These are phyloP conservation scores for Pichia sp. DNA, from an alignment of 1,139 yeast genomes.

Conservation along the genomic window DNA sequence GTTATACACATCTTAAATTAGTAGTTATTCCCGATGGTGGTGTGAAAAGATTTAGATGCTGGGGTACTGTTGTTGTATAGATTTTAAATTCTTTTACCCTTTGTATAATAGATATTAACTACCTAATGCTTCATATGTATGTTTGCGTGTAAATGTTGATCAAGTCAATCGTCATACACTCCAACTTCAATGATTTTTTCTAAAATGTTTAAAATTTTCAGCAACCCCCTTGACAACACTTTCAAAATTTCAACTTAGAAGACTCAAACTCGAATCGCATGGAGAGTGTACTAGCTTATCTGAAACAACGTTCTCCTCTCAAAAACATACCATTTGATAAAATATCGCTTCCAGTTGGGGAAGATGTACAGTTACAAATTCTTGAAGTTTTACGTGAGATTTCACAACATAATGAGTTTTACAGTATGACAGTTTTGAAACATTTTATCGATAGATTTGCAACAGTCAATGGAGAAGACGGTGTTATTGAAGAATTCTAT, in stretches of 20 bases:
- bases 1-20: constrained; percentile 61
- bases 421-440: constrained; percentile 41
- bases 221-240: too few relatives aligned
- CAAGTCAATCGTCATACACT: too few relatives aligned
- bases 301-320: constrained; percentile 30
- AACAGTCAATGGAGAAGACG: constrained; percentile 26
- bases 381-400: constrained; percentile 22
- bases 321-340: constrained; percentile 9
- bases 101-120: neutral
- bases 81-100: neutral
- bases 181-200: too few relatives aligned
- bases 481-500: constrained; percentile 42
- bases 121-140: neutral
- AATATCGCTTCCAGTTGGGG: constrained; percentile 3
- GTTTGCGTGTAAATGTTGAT: too few relatives aligned
- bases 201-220: too few relatives aligned
- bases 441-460: constrained; percentile 31
- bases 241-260: too few relatives aligned
- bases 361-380: constrained; percentile 20
- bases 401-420: constrained; percentile 38
- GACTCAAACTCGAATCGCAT: too few relatives aligned
- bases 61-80: constrained; percentile 40
- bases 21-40: constrained; percentile 95
- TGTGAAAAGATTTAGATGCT: constrained; percentile 78
- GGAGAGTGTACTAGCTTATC: constrained; percentile 22